Base-by-base conservation (phyloP, 2,329 filamentous ascomycete genomes). In the Fusarium transvaalense region DNA sequence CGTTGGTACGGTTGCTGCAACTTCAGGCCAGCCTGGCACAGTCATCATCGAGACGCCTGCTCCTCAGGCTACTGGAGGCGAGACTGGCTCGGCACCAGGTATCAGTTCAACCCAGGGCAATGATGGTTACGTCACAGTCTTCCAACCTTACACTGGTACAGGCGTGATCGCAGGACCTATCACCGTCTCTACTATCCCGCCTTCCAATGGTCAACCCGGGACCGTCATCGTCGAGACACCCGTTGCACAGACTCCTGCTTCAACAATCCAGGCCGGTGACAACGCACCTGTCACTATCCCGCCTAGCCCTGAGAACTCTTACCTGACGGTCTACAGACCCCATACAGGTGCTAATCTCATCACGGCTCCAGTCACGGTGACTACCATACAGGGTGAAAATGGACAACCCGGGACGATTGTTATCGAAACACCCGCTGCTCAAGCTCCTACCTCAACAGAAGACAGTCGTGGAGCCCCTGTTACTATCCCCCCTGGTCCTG, bases 41-140 rank as follows among this genome's bases (percentile, higher is more conserved):
- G 41, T 69, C 5, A 68, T 68, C n/a, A 69, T 68, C 4, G 66
- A 68, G 34, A 68, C 66, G 4, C 66, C 65, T 8, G 46, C 31
- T 19, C 42, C 64, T 19, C 56, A 66, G 29, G 42, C 39, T 7
- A 27, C 56, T 8, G 38, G 10, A 10, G n/a, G n/a, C 8, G 37
- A 61, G 29, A 61, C 25, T 5, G 53, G 46, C 14, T 25, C 35
- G 9, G 17, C 21, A 12, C 41, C 46, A 3, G 51, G 31, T 12
- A 13, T 57, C 27, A 63, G 37, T 23, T 42, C 57, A 15, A 41
- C 56, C 10, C 37, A 66, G n/a, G 64, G 62, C 12, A 61, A 21
- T 19, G 56, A 66, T 37, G 63, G 51, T 6, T 67, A 67, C 15
- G 19, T 63, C 12, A 67, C 64, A 9, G 39, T 67, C 2, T 67